These are phyloP conservation scores for Glarea lozoyensis DNA, from an alignment of 495 filamentous ascomycete genomes.

Conservation along the genomic window DNA sequence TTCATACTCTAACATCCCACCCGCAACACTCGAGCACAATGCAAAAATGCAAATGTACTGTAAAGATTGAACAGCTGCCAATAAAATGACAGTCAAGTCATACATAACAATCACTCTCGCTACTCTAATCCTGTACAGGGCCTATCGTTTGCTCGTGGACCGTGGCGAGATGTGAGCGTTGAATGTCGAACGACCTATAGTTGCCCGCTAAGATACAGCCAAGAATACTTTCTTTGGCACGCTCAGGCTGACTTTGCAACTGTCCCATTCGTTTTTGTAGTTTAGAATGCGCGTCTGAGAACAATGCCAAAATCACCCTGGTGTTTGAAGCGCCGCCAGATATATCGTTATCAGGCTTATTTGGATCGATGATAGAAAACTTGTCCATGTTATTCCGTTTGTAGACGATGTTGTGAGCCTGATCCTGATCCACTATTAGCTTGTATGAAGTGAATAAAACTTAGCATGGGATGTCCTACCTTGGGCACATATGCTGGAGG, in stretches of 20 bases:
- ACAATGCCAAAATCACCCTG: conserved; percentile 48
- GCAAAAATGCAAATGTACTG: not conserved
- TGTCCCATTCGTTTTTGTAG: conserved; percentile 50
- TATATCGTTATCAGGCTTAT: conserved; percentile 75
- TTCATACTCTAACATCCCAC: conserved; percentile 6
- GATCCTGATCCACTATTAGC: conserved; percentile 1
- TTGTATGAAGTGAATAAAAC: not conserved
- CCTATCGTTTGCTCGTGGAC: conserved; percentile 18
- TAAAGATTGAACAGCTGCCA: not conserved
- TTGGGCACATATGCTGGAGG: conserved; percentile 65
- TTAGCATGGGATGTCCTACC: conserved; percentile 37
- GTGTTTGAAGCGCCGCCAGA: conserved; percentile 69
- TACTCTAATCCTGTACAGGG: conserved; percentile 7
- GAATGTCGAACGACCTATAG: conserved; percentile 58
- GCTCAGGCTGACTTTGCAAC: conserved; percentile 16
- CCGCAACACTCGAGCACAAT: too few species aligned
- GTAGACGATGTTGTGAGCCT: conserved; percentile 28
- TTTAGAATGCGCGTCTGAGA: conserved; percentile 49
- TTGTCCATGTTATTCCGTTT: conserved; percentile 37
- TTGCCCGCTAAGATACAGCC: conserved; percentile 58
- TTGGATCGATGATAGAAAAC: conserved; percentile 82
- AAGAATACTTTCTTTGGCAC: conserved; percentile 48
- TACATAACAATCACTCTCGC: not conserved
- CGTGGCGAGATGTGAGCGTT: conserved; percentile 36
- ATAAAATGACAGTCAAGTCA: conserved; percentile 1